phyloP scores from a whole-genome alignment of 371 early-diverging fungal species.

The Chytridium lagenaria region DNA sequence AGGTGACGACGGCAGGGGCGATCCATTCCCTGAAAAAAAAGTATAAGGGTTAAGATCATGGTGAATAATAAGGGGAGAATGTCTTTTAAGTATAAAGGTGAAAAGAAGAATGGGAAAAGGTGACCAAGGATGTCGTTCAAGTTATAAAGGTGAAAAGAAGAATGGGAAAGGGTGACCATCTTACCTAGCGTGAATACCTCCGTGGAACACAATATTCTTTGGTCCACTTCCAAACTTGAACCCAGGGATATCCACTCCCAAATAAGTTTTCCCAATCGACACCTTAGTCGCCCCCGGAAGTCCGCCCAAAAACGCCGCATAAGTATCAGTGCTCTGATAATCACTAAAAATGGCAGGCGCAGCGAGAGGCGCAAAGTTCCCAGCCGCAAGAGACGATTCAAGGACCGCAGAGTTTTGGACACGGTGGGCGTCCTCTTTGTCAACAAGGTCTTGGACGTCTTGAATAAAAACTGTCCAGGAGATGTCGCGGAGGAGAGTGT shows the following conservation, averaged over 20 bases:
- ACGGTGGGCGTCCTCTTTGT: constrained; percentile 31
- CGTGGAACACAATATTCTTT: constrained; percentile 36
- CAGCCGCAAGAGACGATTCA: constrained; percentile 3
- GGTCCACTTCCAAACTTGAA: constrained; percentile 41
- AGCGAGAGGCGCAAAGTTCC: background rate
- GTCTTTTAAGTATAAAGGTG: no score
- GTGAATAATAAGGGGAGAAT: no score
- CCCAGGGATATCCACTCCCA: constrained; percentile 32
- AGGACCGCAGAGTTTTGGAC: constrained; percentile 21
- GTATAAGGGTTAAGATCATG: no score
- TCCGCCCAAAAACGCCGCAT: constrained; percentile 21
- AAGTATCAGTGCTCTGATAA: constrained; percentile 37
- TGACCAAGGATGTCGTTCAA: no score
- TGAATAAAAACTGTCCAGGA: constrained; percentile 14
- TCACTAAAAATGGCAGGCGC: constrained; percentile 35
- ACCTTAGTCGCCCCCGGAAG: constrained; percentile 34
- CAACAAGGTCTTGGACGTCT: constrained; percentile 33
- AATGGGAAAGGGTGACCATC: no score
- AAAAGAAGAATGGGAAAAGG: no score
- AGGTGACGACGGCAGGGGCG: constrained; percentile 39
- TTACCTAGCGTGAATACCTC: constrained; percentile 52
- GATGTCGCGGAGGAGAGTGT: background rate
- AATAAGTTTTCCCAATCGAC: constrained; percentile 39
- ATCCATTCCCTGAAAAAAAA: no score
- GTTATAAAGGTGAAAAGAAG: no score